Base-by-base conservation (phyloP, 306 rosid genomes). In the Dryas alaskensis region DNA sequence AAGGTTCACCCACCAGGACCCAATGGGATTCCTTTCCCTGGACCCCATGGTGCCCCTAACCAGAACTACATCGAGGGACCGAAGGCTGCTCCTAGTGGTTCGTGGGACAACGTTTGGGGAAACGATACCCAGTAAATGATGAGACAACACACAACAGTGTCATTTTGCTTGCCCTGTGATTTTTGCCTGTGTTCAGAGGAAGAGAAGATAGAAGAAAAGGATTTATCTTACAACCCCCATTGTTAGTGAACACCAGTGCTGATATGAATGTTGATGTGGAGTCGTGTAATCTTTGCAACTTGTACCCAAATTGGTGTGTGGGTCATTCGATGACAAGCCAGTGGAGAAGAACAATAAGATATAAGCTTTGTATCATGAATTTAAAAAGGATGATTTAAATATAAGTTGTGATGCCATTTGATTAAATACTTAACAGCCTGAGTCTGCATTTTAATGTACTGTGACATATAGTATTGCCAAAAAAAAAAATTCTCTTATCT, bases 71-170 rank as follows among this genome's bases (percentile, higher is more conserved):
- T 89, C 10, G 95, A 88, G 78, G 99, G 79, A 61, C 77, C 90
- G 0, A 89, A 87, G 86, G 80, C 88, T 45, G 86, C 97, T 46
- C 90, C 97, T 22, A 65, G 73, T 73, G 96, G 89, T 72, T 57
- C 87, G 11, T 90, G 99, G 99, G 99, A 95, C 85, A 90, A 95
- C 65, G 93, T 92, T 40, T 95, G 99, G 99, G 89, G 73, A 60
- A 84, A 84, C 55, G 88, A 86, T 6, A 16, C 74, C 65, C 65
- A 67, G 39, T 65, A 76, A 85, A 75, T 83, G 82, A 90, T 73
- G 42, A 6, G 65, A 59, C 12, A 50, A 16, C 3, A 63, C 27
- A 14, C 6, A 55, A 14, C 13, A 19, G 49, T 45, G 57, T 37
- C 8, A 46, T 12, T 10, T 10, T 66, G 78, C 50, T 46, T 16